Conservation (phyloP, 495 filamentous ascomycete genomes). For the Hypoxylon lienhwacheense region DNA sequence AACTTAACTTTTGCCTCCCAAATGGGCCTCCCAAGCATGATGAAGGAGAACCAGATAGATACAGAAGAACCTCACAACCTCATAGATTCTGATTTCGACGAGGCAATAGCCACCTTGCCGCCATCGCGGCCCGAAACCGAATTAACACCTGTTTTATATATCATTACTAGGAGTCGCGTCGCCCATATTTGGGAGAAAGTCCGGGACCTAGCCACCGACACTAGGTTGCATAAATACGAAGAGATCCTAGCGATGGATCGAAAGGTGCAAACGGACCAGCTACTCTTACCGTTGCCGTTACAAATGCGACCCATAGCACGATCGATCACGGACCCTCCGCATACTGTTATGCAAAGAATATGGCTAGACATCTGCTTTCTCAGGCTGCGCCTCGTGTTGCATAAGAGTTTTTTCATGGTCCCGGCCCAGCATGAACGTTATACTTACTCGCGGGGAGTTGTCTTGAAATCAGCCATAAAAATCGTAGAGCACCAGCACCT, state of each 20-base stretch:
- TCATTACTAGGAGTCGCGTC: conserved; percentile 46
- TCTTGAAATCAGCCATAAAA: conserved; percentile 38
- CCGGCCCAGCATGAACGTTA: conserved; percentile 26
- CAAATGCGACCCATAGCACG: conserved; percentile 40
- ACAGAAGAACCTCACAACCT: conserved; percentile 50
- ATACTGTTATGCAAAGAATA: conserved; percentile 39
- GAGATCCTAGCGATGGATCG: conserved; percentile 45
- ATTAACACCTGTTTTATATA: conserved; percentile 43
- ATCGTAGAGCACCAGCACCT: conserved; percentile 43
- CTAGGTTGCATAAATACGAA: conserved; percentile 34
- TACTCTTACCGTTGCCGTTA: conserved; percentile 39
- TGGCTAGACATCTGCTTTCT: conserved; percentile 37
- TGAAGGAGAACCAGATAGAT: conserved; percentile 41
- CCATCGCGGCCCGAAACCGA: conserved; percentile 42
- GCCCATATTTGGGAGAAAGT: conserved; percentile 48
- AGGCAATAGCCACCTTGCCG: conserved; percentile 40
- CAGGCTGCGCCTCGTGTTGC: conserved; percentile 35
- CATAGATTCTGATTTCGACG: conserved; percentile 48
- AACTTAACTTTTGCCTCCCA: conserved; percentile 33
- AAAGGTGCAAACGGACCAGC: conserved; percentile 35
- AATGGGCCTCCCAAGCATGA: conserved; percentile 45
- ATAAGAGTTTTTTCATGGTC: conserved; percentile 40
- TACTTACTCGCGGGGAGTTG: conserved; percentile 36
- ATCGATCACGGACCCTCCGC: conserved; percentile 41
- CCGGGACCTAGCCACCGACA: conserved; percentile 42